A percentile compares a stretch with the other conserved stretches of the same genome.
Evolutionary conservation across 78 protist species (phyloP).

Genomic region (Pigoraptor vietnamica): DNA sequence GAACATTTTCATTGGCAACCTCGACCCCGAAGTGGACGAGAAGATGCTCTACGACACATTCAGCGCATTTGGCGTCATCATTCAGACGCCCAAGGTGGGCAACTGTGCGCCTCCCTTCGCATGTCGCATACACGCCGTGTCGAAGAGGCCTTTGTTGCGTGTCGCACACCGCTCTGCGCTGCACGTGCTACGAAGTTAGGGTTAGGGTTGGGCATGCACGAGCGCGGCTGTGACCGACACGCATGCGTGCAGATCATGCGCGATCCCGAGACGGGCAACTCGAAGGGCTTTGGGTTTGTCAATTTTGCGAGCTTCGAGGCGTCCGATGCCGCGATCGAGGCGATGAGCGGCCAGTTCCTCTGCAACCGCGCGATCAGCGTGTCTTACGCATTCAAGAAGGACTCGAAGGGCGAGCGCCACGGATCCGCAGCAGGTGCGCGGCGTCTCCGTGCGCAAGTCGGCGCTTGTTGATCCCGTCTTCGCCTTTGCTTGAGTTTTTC

Average conservation of each 20-base stretch:
- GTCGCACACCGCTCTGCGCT: too few species aligned
- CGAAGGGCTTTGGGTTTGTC: constrained; percentile 95
- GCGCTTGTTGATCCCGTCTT: not conserved
- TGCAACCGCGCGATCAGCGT: constrained; percentile 17
- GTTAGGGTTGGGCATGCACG: too few species aligned
- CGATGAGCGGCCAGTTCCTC: constrained; percentile 66
- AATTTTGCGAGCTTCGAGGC: constrained; percentile 82
- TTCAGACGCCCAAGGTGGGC: constrained; percentile 56
- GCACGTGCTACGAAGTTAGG: too few species aligned
- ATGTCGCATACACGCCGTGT: not conserved
- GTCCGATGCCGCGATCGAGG: constrained; percentile 76
- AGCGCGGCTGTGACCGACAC: too few species aligned
- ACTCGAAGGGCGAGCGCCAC: not conserved
- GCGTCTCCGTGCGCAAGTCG: not conserved
- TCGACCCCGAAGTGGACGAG: constrained; percentile 93
- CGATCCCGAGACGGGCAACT: constrained; percentile 83
- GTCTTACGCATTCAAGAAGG: constrained; percentile 21
- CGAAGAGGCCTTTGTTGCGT: too few species aligned
- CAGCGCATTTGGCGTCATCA: constrained; percentile 86
- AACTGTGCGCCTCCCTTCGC: not conserved
- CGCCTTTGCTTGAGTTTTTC: not conserved
- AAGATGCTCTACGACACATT: constrained; percentile 93
- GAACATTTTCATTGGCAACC: constrained; percentile 92
- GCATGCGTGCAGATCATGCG: constrained; percentile 87
- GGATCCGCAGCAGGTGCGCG: not conserved